These are phyloP conservation scores for Centaurea solstitialis DNA, from an alignment of 129 eudicot genomes.

Conservation along the genomic window DNA sequence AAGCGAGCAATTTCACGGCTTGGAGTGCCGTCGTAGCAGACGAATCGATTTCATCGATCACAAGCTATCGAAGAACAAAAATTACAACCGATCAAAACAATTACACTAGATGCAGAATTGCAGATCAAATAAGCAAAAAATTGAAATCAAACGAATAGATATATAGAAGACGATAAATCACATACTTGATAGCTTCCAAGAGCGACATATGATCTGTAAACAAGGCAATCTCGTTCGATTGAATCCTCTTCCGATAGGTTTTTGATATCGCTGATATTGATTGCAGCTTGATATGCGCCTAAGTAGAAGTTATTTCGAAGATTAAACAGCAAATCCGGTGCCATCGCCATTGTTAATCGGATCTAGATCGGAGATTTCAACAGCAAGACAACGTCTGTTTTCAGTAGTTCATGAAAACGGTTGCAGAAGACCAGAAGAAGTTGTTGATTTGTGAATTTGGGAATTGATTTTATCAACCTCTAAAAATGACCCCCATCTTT, in stretches of 20 bases:
- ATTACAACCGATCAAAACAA: not conserved
- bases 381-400: too few relatives aligned
- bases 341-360: constrained; percentile 42
- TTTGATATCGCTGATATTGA: constrained; percentile 77
- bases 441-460: not conserved
- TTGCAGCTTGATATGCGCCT: constrained; percentile 91
- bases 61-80: constrained; percentile 68
- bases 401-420: not conserved
- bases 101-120: constrained; percentile 8
- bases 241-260: constrained; percentile 77
- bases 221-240: constrained; percentile 74
- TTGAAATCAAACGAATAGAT: constrained; percentile 3
- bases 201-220: constrained; percentile 90
- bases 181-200: constrained; percentile 78
- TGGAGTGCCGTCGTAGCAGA: constrained; percentile 93
- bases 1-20: constrained; percentile 88
- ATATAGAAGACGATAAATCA: not conserved
- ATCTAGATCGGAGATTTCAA: constrained; percentile 29
- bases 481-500: not conserved
- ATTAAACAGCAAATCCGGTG: constrained; percentile 80
- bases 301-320: constrained; percentile 78
- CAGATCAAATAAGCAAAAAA: constrained; percentile 13
- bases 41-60: constrained; percentile 80
- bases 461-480: not conserved
- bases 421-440: not conserved